Conservation (phyloP, 2,329 filamentous ascomycete genomes). For the Dryadomyces quercus-mongolicae region DNA sequence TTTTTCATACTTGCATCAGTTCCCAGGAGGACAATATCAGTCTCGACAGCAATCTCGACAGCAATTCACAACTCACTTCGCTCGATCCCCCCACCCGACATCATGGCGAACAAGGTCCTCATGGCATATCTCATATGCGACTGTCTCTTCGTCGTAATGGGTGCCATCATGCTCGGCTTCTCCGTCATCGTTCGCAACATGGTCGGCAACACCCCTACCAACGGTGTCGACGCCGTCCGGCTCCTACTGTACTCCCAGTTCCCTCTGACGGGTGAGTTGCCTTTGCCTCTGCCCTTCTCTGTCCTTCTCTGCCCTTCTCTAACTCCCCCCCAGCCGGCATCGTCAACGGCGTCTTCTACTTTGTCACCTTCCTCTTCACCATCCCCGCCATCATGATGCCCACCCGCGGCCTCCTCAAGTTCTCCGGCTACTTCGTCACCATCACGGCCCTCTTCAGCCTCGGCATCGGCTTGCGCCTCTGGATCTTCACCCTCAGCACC, state of each 20-base stretch:
- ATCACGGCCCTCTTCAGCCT: constrained; percentile 52
- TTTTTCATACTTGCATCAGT: too few relatives aligned
- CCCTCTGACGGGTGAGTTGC: constrained; percentile 32
- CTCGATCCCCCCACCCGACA: neutral
- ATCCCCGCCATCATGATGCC: constrained; percentile 60
- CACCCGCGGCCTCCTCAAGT: constrained; percentile 56
- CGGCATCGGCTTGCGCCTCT: constrained; percentile 53
- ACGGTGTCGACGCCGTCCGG: constrained; percentile 36
- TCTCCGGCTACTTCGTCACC: constrained; percentile 53
- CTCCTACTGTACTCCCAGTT: constrained; percentile 41
- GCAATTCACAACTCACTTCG: too few relatives aligned
- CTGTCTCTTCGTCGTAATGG: constrained; percentile 38
- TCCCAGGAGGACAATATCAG: too few relatives aligned
- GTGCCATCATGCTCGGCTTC: constrained; percentile 42
- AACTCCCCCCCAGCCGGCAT: constrained; percentile 42
- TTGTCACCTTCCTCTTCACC: constrained; percentile 56
- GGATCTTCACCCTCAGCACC: constrained; percentile 61
- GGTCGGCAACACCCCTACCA: constrained; percentile 27
- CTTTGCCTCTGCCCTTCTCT: neutral
- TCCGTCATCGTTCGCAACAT: constrained; percentile 37
- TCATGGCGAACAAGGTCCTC: constrained; percentile 45
- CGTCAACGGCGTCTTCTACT: constrained; percentile 59
- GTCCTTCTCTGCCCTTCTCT: neutral
- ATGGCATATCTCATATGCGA: constrained; percentile 35
- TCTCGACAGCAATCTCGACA: too few relatives aligned